Conservation (phyloP, 495 filamentous ascomycete genomes). For the Lasiosphaeria hispida region DNA sequence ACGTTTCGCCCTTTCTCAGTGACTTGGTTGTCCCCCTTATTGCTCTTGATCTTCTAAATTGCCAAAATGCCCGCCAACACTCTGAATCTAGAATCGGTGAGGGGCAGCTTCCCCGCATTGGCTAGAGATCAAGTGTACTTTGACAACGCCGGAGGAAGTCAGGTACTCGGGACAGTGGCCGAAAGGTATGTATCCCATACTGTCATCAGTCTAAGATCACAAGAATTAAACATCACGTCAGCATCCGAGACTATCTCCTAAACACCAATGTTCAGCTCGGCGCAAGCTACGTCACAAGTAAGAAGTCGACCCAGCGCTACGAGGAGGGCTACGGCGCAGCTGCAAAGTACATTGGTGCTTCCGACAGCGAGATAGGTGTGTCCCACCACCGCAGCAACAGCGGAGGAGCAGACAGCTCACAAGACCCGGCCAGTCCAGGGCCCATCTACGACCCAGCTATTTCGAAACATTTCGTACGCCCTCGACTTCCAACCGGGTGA, state of each 20-base stretch:
- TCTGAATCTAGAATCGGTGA: slow-evolving; percentile 61
- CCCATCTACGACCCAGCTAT: slow-evolving; percentile 68
- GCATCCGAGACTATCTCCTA: slow-evolving; percentile 62
- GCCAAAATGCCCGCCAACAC: slow-evolving; percentile 1
- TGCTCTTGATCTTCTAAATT: background rate
- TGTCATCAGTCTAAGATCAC: background rate
- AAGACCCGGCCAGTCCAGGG: slow-evolving; percentile 51
- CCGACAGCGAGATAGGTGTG: slow-evolving; percentile 57
- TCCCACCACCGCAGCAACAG: background rate
- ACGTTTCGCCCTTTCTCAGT: no score
- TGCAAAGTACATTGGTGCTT: slow-evolving; percentile 66
- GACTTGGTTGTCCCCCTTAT: background rate
- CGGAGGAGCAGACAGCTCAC: background rate
- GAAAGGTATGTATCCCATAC: slow-evolving; percentile 52
- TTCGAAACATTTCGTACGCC: slow-evolving; percentile 65
- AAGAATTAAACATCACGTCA: slow-evolving; percentile 25
- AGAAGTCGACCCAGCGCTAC: slow-evolving; percentile 55
- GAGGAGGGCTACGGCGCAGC: slow-evolving; percentile 56
- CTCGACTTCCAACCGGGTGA: slow-evolving; percentile 57
- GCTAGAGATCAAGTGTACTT: slow-evolving; percentile 64
- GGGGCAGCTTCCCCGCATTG: slow-evolving; percentile 63
- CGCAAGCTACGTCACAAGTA: slow-evolving; percentile 57
- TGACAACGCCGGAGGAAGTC: slow-evolving; percentile 75
- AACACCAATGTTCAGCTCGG: slow-evolving; percentile 72
- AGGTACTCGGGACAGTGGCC: slow-evolving; percentile 61